phyloP scores from a whole-genome alignment of 805 yeast species.

The Saccharomycopsis olivae region DNA sequence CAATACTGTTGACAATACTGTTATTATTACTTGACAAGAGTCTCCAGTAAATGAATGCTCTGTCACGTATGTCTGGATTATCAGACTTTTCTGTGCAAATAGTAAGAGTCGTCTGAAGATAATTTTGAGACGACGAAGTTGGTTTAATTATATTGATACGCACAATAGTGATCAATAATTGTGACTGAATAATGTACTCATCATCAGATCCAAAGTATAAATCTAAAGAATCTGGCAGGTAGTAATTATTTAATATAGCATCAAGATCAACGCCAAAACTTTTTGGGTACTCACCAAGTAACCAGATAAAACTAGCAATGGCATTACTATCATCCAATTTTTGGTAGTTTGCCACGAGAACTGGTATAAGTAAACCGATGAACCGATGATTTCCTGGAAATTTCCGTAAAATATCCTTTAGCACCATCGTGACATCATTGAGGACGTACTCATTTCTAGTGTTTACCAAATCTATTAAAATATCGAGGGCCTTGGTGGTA shows the following conservation, averaged over 20 bases:
- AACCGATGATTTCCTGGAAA: conserved; percentile 43
- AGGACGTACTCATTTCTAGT: conserved; percentile 52
- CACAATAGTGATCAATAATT: conserved; percentile 51
- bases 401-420: conserved; percentile 58
- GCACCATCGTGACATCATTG: conserved; percentile 50
- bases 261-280: conserved; percentile 42
- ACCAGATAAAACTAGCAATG: conserved; percentile 49
- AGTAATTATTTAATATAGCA: conserved; percentile 21
- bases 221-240: conserved; percentile 11
- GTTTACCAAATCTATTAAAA: conserved; percentile 46
- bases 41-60: conserved; percentile 75
- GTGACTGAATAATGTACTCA: conserved; percentile 50
- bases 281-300: conserved; percentile 59
- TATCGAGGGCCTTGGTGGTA: conserved; percentile 48
- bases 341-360: conserved; percentile 38
- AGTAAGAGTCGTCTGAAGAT: conserved; percentile 50
- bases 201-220: conserved; percentile 35
- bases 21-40: conserved; percentile 40
- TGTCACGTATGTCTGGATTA: conserved; percentile 70
- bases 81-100: conserved; percentile 54
- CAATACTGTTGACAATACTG: conserved; percentile 38
- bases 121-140: conserved; percentile 26
- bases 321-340: conserved; percentile 40
- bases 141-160: conserved; percentile 35
- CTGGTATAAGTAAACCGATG: conserved; percentile 43